Base-by-base conservation (phyloP, 2,329 filamentous ascomycete species). In the Lecanosticta acicola region DNA sequence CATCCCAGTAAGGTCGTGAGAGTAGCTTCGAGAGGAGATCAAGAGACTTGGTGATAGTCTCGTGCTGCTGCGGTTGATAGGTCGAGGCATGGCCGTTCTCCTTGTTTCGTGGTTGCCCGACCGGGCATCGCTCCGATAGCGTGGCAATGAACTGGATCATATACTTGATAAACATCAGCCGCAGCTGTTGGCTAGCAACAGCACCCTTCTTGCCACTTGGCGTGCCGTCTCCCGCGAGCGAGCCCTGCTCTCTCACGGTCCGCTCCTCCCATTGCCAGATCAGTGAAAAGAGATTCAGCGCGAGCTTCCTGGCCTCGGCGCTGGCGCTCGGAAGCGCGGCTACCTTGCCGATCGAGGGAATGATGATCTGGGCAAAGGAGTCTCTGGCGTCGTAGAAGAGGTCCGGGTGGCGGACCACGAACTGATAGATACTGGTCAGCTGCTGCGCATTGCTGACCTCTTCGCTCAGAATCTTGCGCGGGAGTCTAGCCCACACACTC, bases 351-450 rank as follows among this genome's bases (percentile, higher is more conserved):
- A 98, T 73, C 3, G 88, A 91, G 1, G 83, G 84, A 45, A 98
- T 90, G 63, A 98, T 94, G 53, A 93, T 79, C 46, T 85, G 80
- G 3, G 89, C 82, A 55, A 97, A 94, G 61, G 91, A 90, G 55
- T 98, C 93, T 44, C 93, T 78, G 1, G 88, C 89, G 53, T 97
- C 91, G 58, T 94, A 98, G 70, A 98, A 98, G 3, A 98, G 73
- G 59, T 93, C 84, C 0, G 90, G 85, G 63, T 98, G 91, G 46
- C 87, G 81, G 29, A 96, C 91, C 26, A 98, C 75, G 69, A 98
- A 98, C 60, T 96, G 86, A 72, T 96, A 97, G 58, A 98, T 97
- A 70, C 86, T 93, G 43, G 89, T 95, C 71, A 97, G 85, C 68
- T 97, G 93, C 66, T 94, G 90, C 38, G 91, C 77, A 59, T 98